Percentiles rank a stretch among this genome's conserved stretches.
These are phyloP conservation scores for Erythrobasidium hasegawianum DNA, from an alignment of 1,284 basidiomycete genomes.

Conservation along the genomic window DNA sequence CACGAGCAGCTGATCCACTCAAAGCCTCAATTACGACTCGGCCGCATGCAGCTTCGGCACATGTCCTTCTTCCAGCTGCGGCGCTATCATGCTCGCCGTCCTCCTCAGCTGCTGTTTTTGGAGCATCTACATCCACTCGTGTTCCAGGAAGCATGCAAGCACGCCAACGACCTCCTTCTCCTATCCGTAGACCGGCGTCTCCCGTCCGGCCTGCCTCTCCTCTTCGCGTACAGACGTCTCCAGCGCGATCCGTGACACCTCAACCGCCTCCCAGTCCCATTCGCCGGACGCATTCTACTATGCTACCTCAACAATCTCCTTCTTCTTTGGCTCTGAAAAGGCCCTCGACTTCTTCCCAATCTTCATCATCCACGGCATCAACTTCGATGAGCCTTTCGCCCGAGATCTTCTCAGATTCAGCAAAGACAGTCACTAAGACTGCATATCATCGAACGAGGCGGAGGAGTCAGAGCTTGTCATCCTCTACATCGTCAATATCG, in stretches of 20 bases:
- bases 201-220: conserved; percentile 17
- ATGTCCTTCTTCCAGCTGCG: conserved; percentile 19
- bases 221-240: not conserved
- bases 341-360: conserved; percentile 26
- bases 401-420: conserved; percentile 13
- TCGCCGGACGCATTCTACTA: not conserved
- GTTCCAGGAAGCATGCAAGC: not conserved
- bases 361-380: conserved; percentile 12
- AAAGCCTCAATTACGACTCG: conserved; percentile 14
- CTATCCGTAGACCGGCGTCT: conserved; percentile 17
- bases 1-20: conserved; percentile 11
- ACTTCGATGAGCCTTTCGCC: conserved; percentile 12
- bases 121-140: conserved; percentile 15
- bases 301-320: not conserved
- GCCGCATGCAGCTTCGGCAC: conserved; percentile 2
- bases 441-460: conserved; percentile 20
- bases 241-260: not conserved
- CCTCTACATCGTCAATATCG: conserved; percentile 14
- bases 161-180: conserved; percentile 20
- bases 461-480: conserved; percentile 17
- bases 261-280: not conserved
- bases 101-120: conserved; percentile 8
- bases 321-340: conserved; percentile 1
- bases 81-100: conserved; percentile 8
- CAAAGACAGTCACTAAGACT: not conserved